Conservation (phyloP, 2,329 filamentous ascomycete genomes). For the Stagonosporopsis tanaceti region DNA sequence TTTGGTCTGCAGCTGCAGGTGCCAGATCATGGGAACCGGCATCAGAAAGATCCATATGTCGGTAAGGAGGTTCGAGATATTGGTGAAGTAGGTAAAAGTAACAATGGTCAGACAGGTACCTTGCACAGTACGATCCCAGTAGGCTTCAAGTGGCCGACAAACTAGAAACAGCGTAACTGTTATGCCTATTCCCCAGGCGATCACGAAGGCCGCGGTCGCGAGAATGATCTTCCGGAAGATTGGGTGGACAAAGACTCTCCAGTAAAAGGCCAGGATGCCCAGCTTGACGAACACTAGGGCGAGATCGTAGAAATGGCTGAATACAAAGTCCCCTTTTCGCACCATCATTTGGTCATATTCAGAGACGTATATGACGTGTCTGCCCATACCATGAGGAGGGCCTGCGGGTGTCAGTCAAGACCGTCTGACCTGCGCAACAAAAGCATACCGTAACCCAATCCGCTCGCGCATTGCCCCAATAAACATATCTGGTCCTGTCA, state of each 20-base stretch:
- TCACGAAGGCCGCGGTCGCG: conserved; percentile 38
- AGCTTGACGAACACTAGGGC: conserved; percentile 44
- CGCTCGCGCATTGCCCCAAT: conserved; percentile 40
- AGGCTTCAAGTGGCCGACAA: conserved; percentile 41
- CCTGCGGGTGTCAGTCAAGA: conserved; percentile 29
- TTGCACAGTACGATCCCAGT: conserved; percentile 39
- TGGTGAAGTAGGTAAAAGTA: conserved; percentile 45
- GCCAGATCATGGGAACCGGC: conserved; percentile 47
- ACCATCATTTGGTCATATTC: conserved; percentile 40
- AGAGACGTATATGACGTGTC: conserved; percentile 41
- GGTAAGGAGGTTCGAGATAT: conserved; percentile 44
- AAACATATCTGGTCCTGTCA: conserved; percentile 35
- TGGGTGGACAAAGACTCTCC: conserved; percentile 42
- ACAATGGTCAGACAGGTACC: conserved; percentile 41
- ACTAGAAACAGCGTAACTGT: conserved; percentile 41
- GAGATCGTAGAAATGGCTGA: conserved; percentile 47
- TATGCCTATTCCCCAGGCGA: conserved; percentile 44
- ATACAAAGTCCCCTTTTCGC: conserved; percentile 47
- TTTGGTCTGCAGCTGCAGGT: conserved; percentile 43
- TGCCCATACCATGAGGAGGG: conserved; percentile 45
- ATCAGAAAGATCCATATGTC: conserved; percentile 47
- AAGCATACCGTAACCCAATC: conserved; percentile 37
- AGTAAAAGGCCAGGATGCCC: conserved; percentile 46
- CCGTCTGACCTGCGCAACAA: background rate
- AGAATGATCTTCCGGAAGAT: conserved; percentile 41